Conservation (phyloP, 2,329 filamentous ascomycete genomes). For the Penicillium griseofulvum region DNA sequence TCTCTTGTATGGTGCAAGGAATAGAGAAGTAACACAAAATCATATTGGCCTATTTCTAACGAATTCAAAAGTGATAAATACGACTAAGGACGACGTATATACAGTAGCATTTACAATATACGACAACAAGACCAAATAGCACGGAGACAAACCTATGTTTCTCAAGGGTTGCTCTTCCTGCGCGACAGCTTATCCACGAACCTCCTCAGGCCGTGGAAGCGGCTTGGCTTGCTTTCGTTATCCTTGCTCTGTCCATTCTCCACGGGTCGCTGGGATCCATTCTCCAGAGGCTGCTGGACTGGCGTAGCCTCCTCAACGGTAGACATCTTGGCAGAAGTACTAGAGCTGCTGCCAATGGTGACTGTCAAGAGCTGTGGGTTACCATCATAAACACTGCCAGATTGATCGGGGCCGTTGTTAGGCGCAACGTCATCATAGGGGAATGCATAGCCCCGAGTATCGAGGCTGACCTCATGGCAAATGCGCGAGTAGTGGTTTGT, state of each 20-base stretch:
- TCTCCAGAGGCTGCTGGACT: not conserved
- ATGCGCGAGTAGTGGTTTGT: slow-evolving; percentile 69
- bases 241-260: not conserved
- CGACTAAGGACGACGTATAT: not conserved
- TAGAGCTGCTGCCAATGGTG: slow-evolving; percentile 50
- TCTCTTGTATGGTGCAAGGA: not conserved
- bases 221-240: not conserved
- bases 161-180: slow-evolving; percentile 3
- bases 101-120: not conserved
- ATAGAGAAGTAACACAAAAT: not conserved
- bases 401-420: slow-evolving; percentile 56
- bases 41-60: not conserved
- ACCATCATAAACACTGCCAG: slow-evolving; percentile 60
- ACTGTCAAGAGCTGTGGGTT: slow-evolving; percentile 57
- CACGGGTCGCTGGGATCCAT: not conserved
- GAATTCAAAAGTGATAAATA: not conserved
- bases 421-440: slow-evolving; percentile 68
- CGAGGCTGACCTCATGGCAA: slow-evolving; percentile 59
- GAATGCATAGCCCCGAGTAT: slow-evolving; percentile 66
- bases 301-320: not conserved
- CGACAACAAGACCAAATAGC: not conserved
- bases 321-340: slow-evolving; percentile 1
- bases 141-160: not conserved
- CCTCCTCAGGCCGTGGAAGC: slow-evolving; percentile 8
- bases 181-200: slow-evolving; percentile 11